Evolutionary conservation across 176 grass and related monocot genomes (phyloP).

Genomic region (Triticum urartu): DNA sequence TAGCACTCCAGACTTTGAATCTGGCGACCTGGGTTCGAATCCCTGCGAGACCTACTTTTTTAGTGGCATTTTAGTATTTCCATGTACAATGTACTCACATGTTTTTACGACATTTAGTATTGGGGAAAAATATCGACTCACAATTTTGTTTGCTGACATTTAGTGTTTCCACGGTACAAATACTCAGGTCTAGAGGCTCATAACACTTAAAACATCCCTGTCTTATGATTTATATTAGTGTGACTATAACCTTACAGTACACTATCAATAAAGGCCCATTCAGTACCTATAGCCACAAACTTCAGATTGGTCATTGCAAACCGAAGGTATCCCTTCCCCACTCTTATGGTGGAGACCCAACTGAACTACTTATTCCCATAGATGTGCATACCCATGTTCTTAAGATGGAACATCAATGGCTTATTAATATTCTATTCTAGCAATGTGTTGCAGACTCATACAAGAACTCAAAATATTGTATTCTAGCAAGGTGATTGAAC

Average conservation of each 20-base stretch:
- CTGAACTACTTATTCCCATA: neutral
- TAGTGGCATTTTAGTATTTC: neutral
- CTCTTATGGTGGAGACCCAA: constrained; percentile 1
- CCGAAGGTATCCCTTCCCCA: neutral
- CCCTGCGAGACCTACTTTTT: constrained; percentile 41
- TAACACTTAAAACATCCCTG: constrained; percentile 21
- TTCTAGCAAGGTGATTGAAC: neutral
- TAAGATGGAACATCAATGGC: constrained; percentile 1
- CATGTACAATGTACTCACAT: neutral
- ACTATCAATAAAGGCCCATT: constrained; percentile 4
- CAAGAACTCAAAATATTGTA: constrained; percentile 10
- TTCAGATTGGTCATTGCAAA: constrained; percentile 5
- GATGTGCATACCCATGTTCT: neutral
- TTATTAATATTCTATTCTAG: constrained; percentile 8
- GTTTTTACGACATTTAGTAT: neutral
- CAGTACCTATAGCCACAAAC: neutral
- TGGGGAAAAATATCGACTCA: neutral
- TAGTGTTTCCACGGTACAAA: neutral
- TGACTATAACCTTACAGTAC: constrained; percentile 17
- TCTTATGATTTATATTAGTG: neutral
- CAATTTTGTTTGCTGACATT: neutral
- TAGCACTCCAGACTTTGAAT: constrained; percentile 99
- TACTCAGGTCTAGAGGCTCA: neutral
- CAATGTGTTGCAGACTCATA: neutral
- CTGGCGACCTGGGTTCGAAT: constrained; percentile 99